Conservation (phyloP, 2,329 filamentous ascomycete species). For the Penicillium sp. region DNA sequence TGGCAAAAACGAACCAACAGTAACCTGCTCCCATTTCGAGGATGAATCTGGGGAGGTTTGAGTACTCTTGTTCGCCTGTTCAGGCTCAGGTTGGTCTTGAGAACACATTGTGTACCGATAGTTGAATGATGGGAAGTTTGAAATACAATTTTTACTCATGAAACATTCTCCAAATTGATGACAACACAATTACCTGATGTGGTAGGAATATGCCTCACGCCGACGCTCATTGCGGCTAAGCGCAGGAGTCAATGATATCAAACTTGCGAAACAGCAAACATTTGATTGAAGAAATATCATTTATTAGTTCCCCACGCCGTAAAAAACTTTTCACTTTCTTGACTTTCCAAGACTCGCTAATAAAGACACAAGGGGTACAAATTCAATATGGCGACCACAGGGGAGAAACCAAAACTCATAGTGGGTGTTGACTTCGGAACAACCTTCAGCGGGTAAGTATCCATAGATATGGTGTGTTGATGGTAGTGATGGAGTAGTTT, state of each 20-base stretch:
- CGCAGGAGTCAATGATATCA: background rate
- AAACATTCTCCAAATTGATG: background rate
- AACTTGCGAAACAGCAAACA: background rate
- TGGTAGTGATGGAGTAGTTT: too few species aligned
- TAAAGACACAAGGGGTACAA: background rate
- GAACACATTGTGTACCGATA: background rate
- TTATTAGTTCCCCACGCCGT: too few species aligned
- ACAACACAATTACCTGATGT: background rate
- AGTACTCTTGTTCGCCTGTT: background rate
- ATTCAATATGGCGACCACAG: background rate
- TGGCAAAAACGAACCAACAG: background rate
- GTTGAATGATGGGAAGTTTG: background rate
- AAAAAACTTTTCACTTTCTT: background rate
- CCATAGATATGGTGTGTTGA: background rate
- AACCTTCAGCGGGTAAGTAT: slow-evolving; percentile 31
- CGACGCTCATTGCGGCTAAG: background rate
- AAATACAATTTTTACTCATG: background rate
- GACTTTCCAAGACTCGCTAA: background rate
- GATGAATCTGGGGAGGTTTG: background rate
- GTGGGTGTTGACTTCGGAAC: slow-evolving; percentile 35
- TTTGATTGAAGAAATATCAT: background rate
- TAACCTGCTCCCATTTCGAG: background rate
- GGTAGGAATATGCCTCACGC: background rate
- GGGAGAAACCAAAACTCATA: slow-evolving; percentile 13
- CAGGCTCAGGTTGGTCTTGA: background rate